Conservation (phyloP, 2,329 filamentous ascomycete species). For the Ophiostoma piceae region DNA sequence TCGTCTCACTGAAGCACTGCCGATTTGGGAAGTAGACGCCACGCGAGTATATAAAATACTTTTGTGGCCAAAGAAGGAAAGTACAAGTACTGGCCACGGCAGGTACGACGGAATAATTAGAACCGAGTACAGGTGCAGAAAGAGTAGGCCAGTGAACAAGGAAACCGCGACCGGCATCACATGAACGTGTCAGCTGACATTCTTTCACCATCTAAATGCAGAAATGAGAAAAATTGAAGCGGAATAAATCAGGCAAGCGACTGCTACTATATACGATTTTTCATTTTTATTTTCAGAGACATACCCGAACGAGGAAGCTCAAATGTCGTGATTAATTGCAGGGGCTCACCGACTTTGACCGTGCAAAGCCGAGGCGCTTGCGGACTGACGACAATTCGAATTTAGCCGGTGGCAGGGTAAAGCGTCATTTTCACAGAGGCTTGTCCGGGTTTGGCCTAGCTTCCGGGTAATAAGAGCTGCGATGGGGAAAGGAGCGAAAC, state of each 20-base stretch:
- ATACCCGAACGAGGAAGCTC: neutral
- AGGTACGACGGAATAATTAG: neutral
- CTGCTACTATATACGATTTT: neutral
- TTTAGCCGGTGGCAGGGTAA: constrained; percentile 11
- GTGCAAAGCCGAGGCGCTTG: constrained; percentile 6
- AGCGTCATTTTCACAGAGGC: neutral
- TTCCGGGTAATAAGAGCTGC: neutral
- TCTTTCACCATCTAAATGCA: neutral
- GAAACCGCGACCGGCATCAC: neutral
- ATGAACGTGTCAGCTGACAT: neutral
- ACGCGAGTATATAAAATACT: neutral
- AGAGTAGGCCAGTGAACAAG: neutral
- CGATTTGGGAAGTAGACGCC: neutral
- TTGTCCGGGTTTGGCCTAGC: neutral
- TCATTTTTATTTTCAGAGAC: neutral
- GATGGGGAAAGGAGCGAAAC: neutral
- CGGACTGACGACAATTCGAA: neutral
- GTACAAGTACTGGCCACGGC: neutral
- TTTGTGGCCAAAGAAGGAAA: neutral
- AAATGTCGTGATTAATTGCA: neutral
- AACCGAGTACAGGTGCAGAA: neutral
- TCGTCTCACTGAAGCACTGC: neutral
- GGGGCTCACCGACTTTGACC: constrained; percentile 5
- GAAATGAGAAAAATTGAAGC: neutral
- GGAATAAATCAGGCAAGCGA: neutral